Base-by-base conservation (phyloP, 441 rosid genomes). In the Mallotus repandus region DNA sequence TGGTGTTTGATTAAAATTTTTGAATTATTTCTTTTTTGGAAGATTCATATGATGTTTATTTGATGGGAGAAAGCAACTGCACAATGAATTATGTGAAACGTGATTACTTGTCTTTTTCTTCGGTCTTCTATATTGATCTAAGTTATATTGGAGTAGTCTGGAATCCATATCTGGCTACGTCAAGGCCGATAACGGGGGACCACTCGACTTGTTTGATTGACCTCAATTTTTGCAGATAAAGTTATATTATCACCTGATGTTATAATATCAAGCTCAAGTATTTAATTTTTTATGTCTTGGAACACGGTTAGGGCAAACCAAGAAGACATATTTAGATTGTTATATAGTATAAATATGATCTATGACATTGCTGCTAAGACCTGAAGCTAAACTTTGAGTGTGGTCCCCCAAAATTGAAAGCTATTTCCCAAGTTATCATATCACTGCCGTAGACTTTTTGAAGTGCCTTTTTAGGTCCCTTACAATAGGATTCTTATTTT, bases 171-270 rank as follows among this genome's bases (percentile, higher is more conserved):
- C 62, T 74, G 60, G 76, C 58, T 69, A 72, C 79, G 68, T 76
- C 79, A 54, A 46, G 58, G 22, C 1, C 50, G 38, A 59, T 66
- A 68, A 69, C 66, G 46, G 77, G 88, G 88, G 86, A 78, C 83
- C 86, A 76, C 86, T 76, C 54, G 79, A 62, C 77, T 60, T 75
- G 66, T 73, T 69, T 77, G 63, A 71, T 69, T 74, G 66, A 67
- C 77, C 73, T 74, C 70, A 71, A 66, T 15, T 67, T 29, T 38
- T 57, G 22, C 59, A 25, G 35, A 53, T 29, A 74, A 67, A 63
- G 53, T 52, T 63, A 32, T 46, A 25, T 57, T 49, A 61, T 74
- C 50, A 58, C 25, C 45, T 18, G 21, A 63, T 63, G 14, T 43
- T 68, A 60, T 62, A 63, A 69, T 65, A n/a, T 58, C 56, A 63